phyloP scores from a whole-genome alignment of 2,329 filamentous ascomycete species.

The Raffaelea deltoideospora region DNA sequence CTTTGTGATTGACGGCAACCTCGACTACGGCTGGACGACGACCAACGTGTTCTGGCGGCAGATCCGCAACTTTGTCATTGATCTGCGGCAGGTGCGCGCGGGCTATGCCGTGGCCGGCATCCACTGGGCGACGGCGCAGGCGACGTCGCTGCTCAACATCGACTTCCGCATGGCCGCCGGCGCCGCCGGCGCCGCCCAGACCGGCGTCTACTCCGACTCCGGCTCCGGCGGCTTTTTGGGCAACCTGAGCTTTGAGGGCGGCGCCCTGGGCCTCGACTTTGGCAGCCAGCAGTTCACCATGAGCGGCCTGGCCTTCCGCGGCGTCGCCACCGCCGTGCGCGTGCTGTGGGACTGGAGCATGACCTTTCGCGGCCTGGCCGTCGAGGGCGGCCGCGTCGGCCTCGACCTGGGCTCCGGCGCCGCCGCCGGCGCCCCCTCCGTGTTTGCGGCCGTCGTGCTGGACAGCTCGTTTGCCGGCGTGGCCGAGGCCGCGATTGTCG shows the following conservation, averaged over 20 bases:
- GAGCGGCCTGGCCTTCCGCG: constrained; percentile 49
- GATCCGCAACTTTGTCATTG: constrained; percentile 40
- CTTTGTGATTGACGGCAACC: constrained; percentile 29
- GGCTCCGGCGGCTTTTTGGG: constrained; percentile 53
- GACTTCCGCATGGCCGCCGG: constrained; percentile 32
- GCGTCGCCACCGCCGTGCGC: constrained; percentile 48
- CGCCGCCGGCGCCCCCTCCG: constrained; percentile 24
- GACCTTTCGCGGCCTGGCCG: constrained; percentile 50
- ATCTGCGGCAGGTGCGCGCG: constrained; percentile 33
- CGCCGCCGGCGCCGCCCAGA: constrained; percentile 28
- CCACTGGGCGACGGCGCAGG: constrained; percentile 56
- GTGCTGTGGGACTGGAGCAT: constrained; percentile 66
- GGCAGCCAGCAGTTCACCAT: constrained; percentile 58
- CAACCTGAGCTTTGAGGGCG: constrained; percentile 55
- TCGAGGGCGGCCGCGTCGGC: constrained; percentile 50
- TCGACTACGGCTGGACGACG: constrained; percentile 32
- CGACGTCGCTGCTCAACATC: constrained; percentile 40
- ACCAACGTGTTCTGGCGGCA: constrained; percentile 31
- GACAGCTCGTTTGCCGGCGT: constrained; percentile 58
- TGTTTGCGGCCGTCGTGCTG: constrained; percentile 59
- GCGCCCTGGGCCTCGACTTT: constrained; percentile 35
- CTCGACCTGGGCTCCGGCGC: constrained; percentile 45
- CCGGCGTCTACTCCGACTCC: constrained; percentile 44
- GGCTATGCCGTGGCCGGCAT: constrained; percentile 33
- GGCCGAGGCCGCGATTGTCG: constrained; percentile 51